Evolutionary conservation across 1,284 basidiomycete species (phyloP).

Genomic region (Boletellus sp.): DNA sequence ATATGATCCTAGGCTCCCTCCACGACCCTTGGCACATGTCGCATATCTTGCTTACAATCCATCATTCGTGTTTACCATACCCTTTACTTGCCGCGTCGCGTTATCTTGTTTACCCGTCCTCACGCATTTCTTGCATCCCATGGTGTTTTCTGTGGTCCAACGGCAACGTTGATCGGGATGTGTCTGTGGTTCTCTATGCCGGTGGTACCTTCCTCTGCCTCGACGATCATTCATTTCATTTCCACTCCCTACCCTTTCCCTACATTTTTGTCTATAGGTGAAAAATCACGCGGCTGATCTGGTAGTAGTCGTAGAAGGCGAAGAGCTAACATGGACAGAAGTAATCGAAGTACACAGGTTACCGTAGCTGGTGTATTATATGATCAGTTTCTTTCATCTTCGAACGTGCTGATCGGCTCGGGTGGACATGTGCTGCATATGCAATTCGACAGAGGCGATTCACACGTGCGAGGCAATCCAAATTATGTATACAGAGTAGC

Average conservation of each 20-base stretch:
- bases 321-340: slow-evolving; percentile 27
- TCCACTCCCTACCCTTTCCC: slow-evolving; percentile 2
- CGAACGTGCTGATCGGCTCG: not conserved
- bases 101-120: slow-evolving; percentile 31
- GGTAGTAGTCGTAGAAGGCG: slow-evolving; percentile 29
- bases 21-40: slow-evolving; percentile 13
- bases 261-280: slow-evolving; percentile 24
- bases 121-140: slow-evolving; percentile 22
- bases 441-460: too few species aligned
- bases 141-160: slow-evolving; percentile 24
- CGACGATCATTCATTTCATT: slow-evolving; percentile 14
- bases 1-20: slow-evolving; percentile 17
- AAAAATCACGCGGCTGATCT: slow-evolving; percentile 26
- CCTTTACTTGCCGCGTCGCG: slow-evolving; percentile 29
- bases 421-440: not conserved
- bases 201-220: slow-evolving; percentile 11
- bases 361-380: slow-evolving; percentile 31
- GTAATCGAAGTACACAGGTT: slow-evolving; percentile 30
- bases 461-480: too few species aligned
- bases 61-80: slow-evolving; percentile 29
- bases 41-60: slow-evolving; percentile 31
- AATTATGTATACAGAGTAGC: not conserved
- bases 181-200: slow-evolving; percentile 16
- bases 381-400: slow-evolving; percentile 11
- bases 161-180: slow-evolving; percentile 20